A percentile compares a stretch with the other conserved stretches of the same genome.
Conservation (phyloP, 495 filamentous ascomycete genomes). For the Aspergillus baeticus region DNA sequence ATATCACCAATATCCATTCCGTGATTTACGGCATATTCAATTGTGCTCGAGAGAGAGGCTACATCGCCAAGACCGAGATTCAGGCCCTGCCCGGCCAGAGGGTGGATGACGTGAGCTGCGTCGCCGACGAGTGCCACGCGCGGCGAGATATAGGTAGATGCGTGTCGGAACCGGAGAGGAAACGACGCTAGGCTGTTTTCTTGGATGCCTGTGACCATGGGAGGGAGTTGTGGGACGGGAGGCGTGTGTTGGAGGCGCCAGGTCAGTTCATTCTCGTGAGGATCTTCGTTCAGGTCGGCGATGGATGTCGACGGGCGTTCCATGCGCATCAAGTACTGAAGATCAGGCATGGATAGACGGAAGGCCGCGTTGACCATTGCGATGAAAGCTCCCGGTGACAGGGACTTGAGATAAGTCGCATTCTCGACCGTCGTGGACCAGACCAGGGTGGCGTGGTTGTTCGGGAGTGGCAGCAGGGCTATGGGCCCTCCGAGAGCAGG, state of each 20-base stretch:
- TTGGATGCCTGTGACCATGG: conserved; percentile 64
- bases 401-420: conserved; percentile 75
- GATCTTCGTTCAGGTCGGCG: conserved; percentile 14
- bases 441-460: conserved; percentile 77
- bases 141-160: conserved; percentile 85
- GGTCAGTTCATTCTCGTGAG: conserved; percentile 68
- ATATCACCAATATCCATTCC: conserved; percentile 80
- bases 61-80: conserved; percentile 92
- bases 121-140: conserved; percentile 89
- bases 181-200: conserved; percentile 83
- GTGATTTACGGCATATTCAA: conserved; percentile 74
- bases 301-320: conserved; percentile 34
- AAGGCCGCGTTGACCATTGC: conserved; percentile 94
- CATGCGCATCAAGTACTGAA: conserved; percentile 73
- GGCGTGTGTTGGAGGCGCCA: conserved; percentile 78
- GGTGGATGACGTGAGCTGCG: conserved; percentile 92
- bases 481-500: conserved; percentile 78
- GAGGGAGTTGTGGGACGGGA: conserved; percentile 52
- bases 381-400: conserved; percentile 69
- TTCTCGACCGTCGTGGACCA: conserved; percentile 86
- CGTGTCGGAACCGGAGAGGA: conserved; percentile 86
- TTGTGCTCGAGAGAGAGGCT: conserved; percentile 66
- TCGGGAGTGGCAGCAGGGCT: conserved; percentile 85
- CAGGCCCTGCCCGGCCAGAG: conserved; percentile 89
- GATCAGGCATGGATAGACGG: conserved; percentile 72